Evolutionary conservation across 1,284 basidiomycete genomes (phyloP).

Genomic region (Bondarzewia mesenterica): DNA sequence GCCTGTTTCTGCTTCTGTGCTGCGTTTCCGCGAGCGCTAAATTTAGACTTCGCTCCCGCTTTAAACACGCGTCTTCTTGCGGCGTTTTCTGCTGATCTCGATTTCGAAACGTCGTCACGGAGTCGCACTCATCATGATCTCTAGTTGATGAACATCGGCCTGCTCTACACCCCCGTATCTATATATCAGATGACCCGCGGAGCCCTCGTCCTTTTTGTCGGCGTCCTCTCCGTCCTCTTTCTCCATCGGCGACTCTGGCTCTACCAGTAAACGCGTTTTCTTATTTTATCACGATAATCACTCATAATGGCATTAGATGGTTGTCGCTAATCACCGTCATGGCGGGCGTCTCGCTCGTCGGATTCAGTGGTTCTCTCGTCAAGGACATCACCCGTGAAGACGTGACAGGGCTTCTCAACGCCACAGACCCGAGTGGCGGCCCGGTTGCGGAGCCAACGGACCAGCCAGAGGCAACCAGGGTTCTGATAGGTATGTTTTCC

Average conservation of each 20-base stretch:
- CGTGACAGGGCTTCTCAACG: slow-evolving; percentile 6
- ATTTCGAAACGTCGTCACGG: neutral
- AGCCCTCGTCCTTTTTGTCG: slow-evolving; percentile 95
- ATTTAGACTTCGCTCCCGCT: slow-evolving; percentile 2
- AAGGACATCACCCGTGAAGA: slow-evolving; percentile 59
- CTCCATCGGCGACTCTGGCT: slow-evolving; percentile 74
- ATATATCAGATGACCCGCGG: slow-evolving; percentile 99
- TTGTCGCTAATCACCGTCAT: slow-evolving; percentile 87
- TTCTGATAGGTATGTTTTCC: slow-evolving; percentile 48
- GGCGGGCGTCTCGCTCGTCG: slow-evolving; percentile 85
- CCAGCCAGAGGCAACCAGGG: slow-evolving; percentile 52
- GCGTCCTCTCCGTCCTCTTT: slow-evolving; percentile 88
- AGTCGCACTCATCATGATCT: slow-evolving; percentile 12
- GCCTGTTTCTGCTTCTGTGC: neutral
- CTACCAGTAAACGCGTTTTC: slow-evolving; percentile 56
- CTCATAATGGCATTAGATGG: slow-evolving; percentile 53
- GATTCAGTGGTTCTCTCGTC: slow-evolving; percentile 83
- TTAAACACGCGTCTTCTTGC: neutral
- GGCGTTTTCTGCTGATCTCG: neutral
- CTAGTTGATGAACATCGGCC: slow-evolving; percentile 90
- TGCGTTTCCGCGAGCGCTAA: neutral
- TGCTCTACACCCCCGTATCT: slow-evolving; percentile 93
- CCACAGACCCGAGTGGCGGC: slow-evolving; percentile 11
- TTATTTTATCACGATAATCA: slow-evolving; percentile 7
- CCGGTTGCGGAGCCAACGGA: slow-evolving; percentile 35